Conservation (phyloP, 2,329 filamentous ascomycete genomes). For the Keithomyces neogunnii region DNA sequence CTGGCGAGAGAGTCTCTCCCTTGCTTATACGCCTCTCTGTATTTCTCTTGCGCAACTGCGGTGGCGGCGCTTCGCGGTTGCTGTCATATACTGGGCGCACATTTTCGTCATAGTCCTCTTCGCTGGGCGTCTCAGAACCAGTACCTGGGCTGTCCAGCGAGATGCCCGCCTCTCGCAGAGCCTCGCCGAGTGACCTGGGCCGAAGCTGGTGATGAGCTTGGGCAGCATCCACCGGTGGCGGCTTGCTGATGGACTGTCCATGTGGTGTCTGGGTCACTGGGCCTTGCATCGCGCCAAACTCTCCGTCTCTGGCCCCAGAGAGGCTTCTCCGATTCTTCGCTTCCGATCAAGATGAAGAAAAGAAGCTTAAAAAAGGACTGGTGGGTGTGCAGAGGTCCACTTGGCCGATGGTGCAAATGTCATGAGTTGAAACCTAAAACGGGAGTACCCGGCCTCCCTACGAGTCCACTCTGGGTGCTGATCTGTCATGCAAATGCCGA, state of each 20-base stretch:
- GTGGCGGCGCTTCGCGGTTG: neutral
- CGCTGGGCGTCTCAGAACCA: slow-evolving; percentile 32
- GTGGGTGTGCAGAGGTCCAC: neutral
- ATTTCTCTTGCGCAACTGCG: slow-evolving; percentile 1
- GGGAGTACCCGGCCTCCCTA: neutral
- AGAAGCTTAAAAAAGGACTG: neutral
- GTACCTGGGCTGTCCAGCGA: slow-evolving; percentile 11
- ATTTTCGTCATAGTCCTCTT: slow-evolving; percentile 37
- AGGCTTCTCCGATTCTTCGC: neutral
- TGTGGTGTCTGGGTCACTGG: neutral
- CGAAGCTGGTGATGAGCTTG: slow-evolving; percentile 1
- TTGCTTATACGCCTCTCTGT: neutral
- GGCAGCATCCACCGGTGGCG: neutral
- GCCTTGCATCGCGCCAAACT: neutral
- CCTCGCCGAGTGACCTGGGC: slow-evolving; percentile 18
- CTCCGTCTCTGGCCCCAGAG: neutral
- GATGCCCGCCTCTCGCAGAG: slow-evolving; percentile 17
- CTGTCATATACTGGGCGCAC: slow-evolving; percentile 16
- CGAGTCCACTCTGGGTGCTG: too few relatives aligned
- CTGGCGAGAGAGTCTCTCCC: neutral
- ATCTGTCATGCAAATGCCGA: too few relatives aligned
- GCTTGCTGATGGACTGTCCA: neutral
- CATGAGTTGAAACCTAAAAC: neutral
- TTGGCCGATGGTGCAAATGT: neutral
- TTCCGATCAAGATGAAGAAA: neutral